Base-by-base conservation (phyloP, 2,329 filamentous ascomycete genomes). In the Cladosporium cucumerinum region DNA sequence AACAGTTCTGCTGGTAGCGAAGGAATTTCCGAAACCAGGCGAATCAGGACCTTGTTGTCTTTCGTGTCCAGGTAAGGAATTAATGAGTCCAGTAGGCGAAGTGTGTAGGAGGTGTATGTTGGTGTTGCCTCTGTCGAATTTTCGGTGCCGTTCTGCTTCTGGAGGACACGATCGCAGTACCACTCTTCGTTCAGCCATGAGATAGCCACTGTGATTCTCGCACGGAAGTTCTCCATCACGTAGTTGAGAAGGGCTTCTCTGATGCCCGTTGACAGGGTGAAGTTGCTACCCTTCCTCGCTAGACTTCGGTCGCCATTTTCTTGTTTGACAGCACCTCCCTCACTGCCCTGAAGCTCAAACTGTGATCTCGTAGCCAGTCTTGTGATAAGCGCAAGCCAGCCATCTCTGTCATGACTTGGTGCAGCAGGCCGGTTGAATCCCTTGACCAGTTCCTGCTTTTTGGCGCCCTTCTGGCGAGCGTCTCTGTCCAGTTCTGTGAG, bases 141-240 rank as follows among this genome's bases (percentile, higher is more conserved):
- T 1, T 26, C 12, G 7, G 23, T 32, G 16, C 36, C 34, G 21
- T 52, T 77, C 25, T 68, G 61, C 61, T 84, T 79, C 52, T 79
- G 74, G 61, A 84, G 80, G 34, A 92, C 78, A 51, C 83, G 87
- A 76, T 98, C 94, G 72, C 93, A 96, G 78, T 97, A 98, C 94
- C 95, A 99, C 78, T 99, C 95, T 77, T 99, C 95, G 71, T 90
- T 96, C 18, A 99, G 84, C 95, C 95, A 99, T 8, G 89, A 89
- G 60, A 98, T 92, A 1, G 93, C 94, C 25, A 95, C 86, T 70
- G 96, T 93, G 68, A 98, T 93, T 51, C 95, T 89, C 67, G 86
- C 88, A 63, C 94, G 88, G 79, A 97, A 99, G 75, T 98, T 94
- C 68, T 96, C 92, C 68, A 98, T 86, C 57, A 98, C 86, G 75